Conservation (phyloP, 768 basidiomycete species). For the Serpula lacrymans region DNA sequence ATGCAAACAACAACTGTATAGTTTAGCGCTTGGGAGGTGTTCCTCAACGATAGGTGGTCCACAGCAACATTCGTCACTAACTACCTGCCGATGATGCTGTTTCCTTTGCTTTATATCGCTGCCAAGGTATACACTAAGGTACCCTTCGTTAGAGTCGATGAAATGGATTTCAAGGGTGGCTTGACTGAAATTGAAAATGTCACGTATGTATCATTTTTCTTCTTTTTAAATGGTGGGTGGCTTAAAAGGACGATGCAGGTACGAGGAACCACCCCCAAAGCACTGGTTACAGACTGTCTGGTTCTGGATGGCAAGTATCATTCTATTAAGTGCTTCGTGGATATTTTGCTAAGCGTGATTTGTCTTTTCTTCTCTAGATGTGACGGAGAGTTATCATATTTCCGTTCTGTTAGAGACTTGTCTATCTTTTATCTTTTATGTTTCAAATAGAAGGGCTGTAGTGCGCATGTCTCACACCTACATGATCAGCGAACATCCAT, state of each 20-base stretch:
- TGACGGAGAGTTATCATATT: too few species aligned
- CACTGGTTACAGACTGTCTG: conserved; percentile 24
- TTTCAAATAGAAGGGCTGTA: too few species aligned
- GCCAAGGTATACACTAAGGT: conserved; percentile 16
- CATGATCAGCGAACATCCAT: too few species aligned
- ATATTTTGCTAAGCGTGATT: too few species aligned
- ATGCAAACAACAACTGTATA: conserved; percentile 7
- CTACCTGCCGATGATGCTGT: conserved; percentile 39
- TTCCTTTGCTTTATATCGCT: conserved; percentile 44
- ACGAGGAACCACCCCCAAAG: conserved; percentile 24
- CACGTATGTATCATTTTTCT: conserved; percentile 14
- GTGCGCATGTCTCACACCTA: too few species aligned
- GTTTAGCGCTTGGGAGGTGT: conserved; percentile 42
- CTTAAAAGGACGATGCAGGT: conserved; percentile 7
- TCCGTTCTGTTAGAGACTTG: too few species aligned
- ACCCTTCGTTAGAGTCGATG: background rate
- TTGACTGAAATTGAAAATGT: conserved; percentile 26
- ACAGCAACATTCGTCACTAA: conserved; percentile 38
- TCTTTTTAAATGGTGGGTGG: background rate
- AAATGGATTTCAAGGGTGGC: conserved; percentile 25
- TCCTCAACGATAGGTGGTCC: conserved; percentile 36
- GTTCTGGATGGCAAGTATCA: conserved; percentile 24
- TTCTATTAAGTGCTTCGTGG: too few species aligned
- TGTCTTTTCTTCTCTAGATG: too few species aligned
- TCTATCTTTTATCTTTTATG: too few species aligned